Evolutionary conservation across 768 basidiomycete species (phyloP).

Genomic region (Tricholoma hemisulphureum): DNA sequence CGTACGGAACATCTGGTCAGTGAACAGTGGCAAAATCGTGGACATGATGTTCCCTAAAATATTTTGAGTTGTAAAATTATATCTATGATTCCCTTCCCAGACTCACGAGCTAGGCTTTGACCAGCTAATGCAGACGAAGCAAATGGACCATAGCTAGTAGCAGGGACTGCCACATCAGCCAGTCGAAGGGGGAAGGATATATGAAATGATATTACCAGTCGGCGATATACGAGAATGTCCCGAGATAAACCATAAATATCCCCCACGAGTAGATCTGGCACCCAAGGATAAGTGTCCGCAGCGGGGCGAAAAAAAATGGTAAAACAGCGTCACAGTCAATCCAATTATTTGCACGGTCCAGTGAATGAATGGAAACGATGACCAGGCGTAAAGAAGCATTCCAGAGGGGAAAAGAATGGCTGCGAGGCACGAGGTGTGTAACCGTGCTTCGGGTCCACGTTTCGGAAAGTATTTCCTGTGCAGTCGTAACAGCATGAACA

Average conservation of each 20-base stretch:
- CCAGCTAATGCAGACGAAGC: slow-evolving; percentile 70
- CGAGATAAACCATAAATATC: slow-evolving; percentile 54
- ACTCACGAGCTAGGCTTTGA: slow-evolving; percentile 58
- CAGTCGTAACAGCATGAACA: background rate
- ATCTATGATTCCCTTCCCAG: background rate
- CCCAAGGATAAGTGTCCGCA: background rate
- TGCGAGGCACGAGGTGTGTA: slow-evolving; percentile 56
- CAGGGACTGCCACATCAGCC: background rate
- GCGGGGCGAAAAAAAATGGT: slow-evolving; percentile 4
- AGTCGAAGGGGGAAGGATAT: background rate
- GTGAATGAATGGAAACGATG: slow-evolving; percentile 48
- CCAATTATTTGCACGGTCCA: slow-evolving; percentile 65
- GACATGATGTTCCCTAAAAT: slow-evolving; percentile 47
- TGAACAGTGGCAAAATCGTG: slow-evolving; percentile 62
- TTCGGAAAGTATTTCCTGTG: slow-evolving; percentile 33
- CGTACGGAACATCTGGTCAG: slow-evolving; percentile 52
- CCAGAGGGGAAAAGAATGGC: slow-evolving; percentile 52
- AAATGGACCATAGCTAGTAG: slow-evolving; percentile 50
- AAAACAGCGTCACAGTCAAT: slow-evolving; percentile 34
- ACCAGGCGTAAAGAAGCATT: slow-evolving; percentile 78
- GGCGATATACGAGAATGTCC: slow-evolving; percentile 59
- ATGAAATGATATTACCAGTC: slow-evolving; percentile 47
- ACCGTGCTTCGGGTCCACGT: slow-evolving; percentile 55
- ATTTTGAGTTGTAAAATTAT: background rate
- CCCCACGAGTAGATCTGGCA: slow-evolving; percentile 49